Base-by-base conservation (phyloP, 2,329 filamentous ascomycete genomes). In the Arthrobotrys conoides region DNA sequence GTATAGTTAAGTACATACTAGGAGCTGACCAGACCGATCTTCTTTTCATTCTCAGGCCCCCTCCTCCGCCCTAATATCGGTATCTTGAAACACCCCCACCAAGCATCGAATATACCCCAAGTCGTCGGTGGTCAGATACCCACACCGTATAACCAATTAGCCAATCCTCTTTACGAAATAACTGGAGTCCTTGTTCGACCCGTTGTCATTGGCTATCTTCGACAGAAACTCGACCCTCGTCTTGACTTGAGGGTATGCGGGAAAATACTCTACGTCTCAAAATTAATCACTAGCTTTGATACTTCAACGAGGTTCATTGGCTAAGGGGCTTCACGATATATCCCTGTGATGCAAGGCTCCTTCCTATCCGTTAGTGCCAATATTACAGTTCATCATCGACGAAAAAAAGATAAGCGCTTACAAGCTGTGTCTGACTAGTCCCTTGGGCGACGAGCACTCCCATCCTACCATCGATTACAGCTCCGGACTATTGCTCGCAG, bases 281-380 rank as follows among this genome's bases (percentile, higher is more conserved):
- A 5, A 12, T 14, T n/a, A 14, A 48, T 10, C 18, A 6, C n/a
- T 9, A 8, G 14, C 22, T 30, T 24, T n/a, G 53, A 41, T 16
- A 22, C 27, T 59, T 27, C 8, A 41, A 14, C 53, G 36, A 59
- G 5, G 16, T 36, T 5, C 18, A 10, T 14, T 24, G 20, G 6
- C 30, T 22, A 6, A 41, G 22, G 36, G 8, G 4, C 36, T 24
- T 10, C 41, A 20, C 41, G 10, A 12, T 48, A 61, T 41, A 27
- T 24, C 18, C 9, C 16, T 46, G 57, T 55, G 30, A 77, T 77
- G 73, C 73, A 71, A 36, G 59, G 73, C 6, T 67, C 61, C n/a
- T 71, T 71, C 20, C 4, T 71, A 71, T 77, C 73, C 9, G 73
- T 71, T 33, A 53, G 73, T 68, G 9, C 18, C 49, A 18, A 22